Conservation (phyloP, 192 early-diverging fungal species). For the Allomyces javanicus region DNA sequence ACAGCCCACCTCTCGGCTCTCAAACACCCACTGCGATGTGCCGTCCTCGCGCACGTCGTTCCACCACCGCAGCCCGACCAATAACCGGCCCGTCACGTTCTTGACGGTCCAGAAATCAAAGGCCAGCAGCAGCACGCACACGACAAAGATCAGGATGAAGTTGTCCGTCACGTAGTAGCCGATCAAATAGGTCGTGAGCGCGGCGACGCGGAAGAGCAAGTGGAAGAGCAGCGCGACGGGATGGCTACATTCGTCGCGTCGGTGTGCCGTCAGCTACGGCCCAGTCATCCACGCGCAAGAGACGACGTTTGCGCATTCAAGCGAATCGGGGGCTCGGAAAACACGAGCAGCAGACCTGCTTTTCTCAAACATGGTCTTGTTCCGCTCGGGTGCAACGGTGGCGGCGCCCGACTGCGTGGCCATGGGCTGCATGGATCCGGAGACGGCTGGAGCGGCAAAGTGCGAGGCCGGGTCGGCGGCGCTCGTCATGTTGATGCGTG, state of each 20-base stretch:
- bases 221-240: constrained; percentile 81
- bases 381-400: no score
- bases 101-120: constrained; percentile 99
- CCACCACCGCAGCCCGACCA: constrained; percentile 99
- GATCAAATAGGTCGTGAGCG: constrained; percentile 70
- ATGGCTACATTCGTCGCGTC: constrained; percentile 30
- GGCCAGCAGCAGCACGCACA: constrained; percentile 73
- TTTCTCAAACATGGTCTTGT: no score
- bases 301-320: no score
- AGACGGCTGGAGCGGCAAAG: no score
- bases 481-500: no score
- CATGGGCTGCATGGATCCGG: no score
- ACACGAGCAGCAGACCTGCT: no score
- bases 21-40: constrained; percentile 88
- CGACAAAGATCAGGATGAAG: constrained; percentile 78
- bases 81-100: constrained; percentile 85
- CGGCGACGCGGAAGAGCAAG: constrained; percentile 61
- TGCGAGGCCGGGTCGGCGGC: no score
- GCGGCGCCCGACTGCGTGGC: no score
- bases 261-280: no score
- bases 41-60: constrained; percentile 95
- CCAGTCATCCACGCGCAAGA: no score
- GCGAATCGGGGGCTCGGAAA: no score
- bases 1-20: constrained; percentile 67
- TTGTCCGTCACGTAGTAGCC: constrained; percentile 60